Evolutionary conservation across 1,284 basidiomycete species (phyloP), one percentile per base, ranked within the genome.

Genomic region (Meripilus lineatus): DNA sequence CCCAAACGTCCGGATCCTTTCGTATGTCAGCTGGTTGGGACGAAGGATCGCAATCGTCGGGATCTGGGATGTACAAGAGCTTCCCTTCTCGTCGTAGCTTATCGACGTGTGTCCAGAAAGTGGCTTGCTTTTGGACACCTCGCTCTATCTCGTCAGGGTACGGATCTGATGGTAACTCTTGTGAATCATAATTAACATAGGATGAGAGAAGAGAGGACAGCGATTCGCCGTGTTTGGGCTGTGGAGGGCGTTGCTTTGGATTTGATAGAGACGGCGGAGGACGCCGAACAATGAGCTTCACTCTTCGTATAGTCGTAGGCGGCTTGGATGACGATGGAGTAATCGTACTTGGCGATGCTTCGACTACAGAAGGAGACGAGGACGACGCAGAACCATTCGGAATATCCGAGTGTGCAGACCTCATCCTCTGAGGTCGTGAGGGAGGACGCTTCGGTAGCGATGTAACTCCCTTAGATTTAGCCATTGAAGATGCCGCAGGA

Each of bases 251-350:
- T 60, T 94, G 91, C 13, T 55, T 57, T 0, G 86, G 89, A 56
- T 84, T 75, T 1, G 89, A 79, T 46, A 83, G 74, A 2, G 66
- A 60, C 7, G 78, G 74, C 1, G 72, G 70, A 5, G 83, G 84
- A 20, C 67, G 67, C 26, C 81, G 77, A n/a, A 86, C 79, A 26
- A 88, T 77, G 28, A 90, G 74, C 39, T 74, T 77, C 39, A 88
- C 67, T 39, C 86, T 79, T 56, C 76, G 82, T 40, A 81, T 66
- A 18, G 51, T 23, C 6, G 45, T 39, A 32, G 54, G 53, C n/a
- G 45, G 22, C 25, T 26, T 42, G 15, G 57, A 54, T 5, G 58
- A 49, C 53, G 63, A 24, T 53, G 59, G 18, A 53, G 56, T 13
- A 50, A 51, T n/a, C n/a, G n/a, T n/a, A n/a, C n/a, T n/a, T n/a